Evolutionary conservation across 1,284 basidiomycete genomes (phyloP).

Genomic region (Pseudozyma flocculosa): DNA sequence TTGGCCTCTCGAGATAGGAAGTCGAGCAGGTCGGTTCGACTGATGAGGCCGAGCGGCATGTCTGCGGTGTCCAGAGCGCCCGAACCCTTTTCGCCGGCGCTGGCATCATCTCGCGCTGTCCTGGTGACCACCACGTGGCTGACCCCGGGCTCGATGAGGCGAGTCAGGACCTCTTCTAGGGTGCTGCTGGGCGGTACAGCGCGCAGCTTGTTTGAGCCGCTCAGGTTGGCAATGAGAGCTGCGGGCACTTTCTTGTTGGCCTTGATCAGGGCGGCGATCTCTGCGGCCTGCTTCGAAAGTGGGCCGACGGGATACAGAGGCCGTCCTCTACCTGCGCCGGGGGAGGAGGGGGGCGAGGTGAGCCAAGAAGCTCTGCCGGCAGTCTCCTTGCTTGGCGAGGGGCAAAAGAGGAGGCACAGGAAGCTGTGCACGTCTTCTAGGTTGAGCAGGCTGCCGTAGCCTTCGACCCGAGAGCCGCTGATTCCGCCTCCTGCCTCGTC

Average conservation of each 20-base stretch:
- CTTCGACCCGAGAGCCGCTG: too few species aligned
- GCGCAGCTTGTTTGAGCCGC: slow-evolving; percentile 11
- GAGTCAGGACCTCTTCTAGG: slow-evolving; percentile 8
- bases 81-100: too few species aligned
- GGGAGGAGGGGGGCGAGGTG: slow-evolving; percentile 23
- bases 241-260: slow-evolving; percentile 10
- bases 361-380: slow-evolving; percentile 1
- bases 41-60: slow-evolving; percentile 14
- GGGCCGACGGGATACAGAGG: not conserved
- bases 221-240: slow-evolving; percentile 18
- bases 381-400: slow-evolving; percentile 5
- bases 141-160: slow-evolving; percentile 13
- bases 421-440: slow-evolving; percentile 28
- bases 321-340: not conserved
- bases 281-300: not conserved
- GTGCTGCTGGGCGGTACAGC: slow-evolving; percentile 11
- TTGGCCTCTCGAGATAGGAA: slow-evolving; percentile 21
- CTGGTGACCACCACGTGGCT: slow-evolving; percentile 18
- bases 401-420: slow-evolving; percentile 22
- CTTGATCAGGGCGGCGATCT: slow-evolving; percentile 7
- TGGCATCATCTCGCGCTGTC: not conserved
- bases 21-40: slow-evolving; percentile 16
- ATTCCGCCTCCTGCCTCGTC: too few species aligned
- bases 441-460: slow-evolving; percentile 19
- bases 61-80: too few species aligned